Base-by-base conservation (phyloP, 768 basidiomycete genomes). In the Hebeloma cylindrosporum region DNA sequence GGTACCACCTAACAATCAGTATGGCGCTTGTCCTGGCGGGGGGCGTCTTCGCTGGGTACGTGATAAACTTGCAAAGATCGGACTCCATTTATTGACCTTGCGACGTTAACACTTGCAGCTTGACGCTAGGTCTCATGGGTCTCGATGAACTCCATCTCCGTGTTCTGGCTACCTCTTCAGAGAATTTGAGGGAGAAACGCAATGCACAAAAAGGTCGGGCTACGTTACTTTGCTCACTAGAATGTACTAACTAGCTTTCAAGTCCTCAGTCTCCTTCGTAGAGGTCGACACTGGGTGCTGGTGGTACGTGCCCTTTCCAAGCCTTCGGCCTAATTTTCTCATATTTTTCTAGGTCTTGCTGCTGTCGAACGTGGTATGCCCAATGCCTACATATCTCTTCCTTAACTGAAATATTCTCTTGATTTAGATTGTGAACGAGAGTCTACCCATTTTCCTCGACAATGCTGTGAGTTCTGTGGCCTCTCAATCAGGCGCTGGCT, bases 81-180 rank as follows among this genome's bases (percentile, higher is more conserved):
- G 26, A 11, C 7, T 20, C 25, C 8, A 7, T 14, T 18, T 30
- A 27, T 44, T 26, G 20, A 17, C 20, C 11, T 20, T 30, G 25
- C 18, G n/a, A n/a, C n/a, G n/a, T 26, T 31, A 5, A 13, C 17
- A 34, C 6, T 33, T 32, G 11, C 55, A 92, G 92, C 2, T 69
- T 96, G 40, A 96, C 93, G 0, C 79, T 96, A 22, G 93, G 92
- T 1, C 71, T 96, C 18, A 95, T 95, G 93, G 93, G 93, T 0
- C 77, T 94, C n/a, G 93, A 96, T 53, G 89, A 93, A 51, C 78
- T 96, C 11, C 90, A 95, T 55, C 77, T 96, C 4, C 82, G 90
- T 7, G 93, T 95, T 3, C 72, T 96, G 26, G 74, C 90, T 0
- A 75, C 80, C 1, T 89, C 89, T 5, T 93, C 91, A 0, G 87